Evolutionary conservation across 768 basidiomycete species (phyloP).

Genomic region (Daedalea quercina): DNA sequence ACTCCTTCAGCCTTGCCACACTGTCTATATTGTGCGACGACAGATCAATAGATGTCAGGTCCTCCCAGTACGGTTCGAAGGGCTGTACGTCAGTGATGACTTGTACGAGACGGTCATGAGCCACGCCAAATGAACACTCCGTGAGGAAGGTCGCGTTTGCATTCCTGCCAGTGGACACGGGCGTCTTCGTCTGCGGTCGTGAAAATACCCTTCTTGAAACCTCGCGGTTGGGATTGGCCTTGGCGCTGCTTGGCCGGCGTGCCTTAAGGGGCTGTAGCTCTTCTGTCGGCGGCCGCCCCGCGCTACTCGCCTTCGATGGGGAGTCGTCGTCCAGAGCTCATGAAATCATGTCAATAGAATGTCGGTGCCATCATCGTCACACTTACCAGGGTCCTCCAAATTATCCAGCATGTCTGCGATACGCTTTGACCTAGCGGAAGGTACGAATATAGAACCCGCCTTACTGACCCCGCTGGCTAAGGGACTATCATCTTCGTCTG

Average conservation of each 20-base stretch:
- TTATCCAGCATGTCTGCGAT: constrained; percentile 77
- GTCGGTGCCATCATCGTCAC: constrained; percentile 1
- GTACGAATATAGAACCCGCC: constrained; percentile 28
- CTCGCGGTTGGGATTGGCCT: constrained; percentile 7
- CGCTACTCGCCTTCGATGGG: constrained; percentile 46
- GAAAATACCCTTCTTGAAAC: constrained; percentile 26
- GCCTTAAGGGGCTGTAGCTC: constrained; percentile 40
- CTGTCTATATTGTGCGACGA: constrained; percentile 69
- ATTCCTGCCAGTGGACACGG: constrained; percentile 6
- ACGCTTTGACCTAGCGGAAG: constrained; percentile 69
- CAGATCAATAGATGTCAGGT: constrained; percentile 67
- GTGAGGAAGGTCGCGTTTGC: constrained; percentile 73
- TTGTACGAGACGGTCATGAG: constrained; percentile 87
- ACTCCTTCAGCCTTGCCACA: constrained; percentile 82
- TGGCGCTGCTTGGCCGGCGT: constrained; percentile 26
- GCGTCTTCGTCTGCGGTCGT: constrained; percentile 16
- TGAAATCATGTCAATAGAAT: constrained; percentile 2
- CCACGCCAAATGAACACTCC: constrained; percentile 92
- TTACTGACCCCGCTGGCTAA: constrained; percentile 11
- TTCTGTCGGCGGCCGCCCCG: constrained; percentile 35
- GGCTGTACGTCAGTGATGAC: constrained; percentile 93
- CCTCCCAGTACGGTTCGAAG: constrained; percentile 93
- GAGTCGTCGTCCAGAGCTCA: constrained; percentile 28
- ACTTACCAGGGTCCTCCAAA: constrained; percentile 62
- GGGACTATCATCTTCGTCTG: constrained; percentile 17